phyloP scores from a whole-genome alignment of 768 basidiomycete species.

The Mycena albidolilacea region DNA sequence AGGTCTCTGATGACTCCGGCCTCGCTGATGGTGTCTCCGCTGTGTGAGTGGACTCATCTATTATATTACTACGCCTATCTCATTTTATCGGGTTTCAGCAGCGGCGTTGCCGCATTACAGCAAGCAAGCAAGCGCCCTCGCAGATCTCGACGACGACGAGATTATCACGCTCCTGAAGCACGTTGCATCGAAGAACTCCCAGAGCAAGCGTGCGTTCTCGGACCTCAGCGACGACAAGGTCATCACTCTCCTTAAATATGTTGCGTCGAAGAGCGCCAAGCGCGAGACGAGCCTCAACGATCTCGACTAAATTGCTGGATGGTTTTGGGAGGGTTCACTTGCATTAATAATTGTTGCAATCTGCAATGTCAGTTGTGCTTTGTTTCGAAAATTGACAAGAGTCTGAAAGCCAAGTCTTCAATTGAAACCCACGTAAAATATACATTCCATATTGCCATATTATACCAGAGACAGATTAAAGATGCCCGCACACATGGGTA shows the following conservation, averaged over 20 bases:
- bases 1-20: too few species aligned
- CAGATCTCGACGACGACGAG: conserved; percentile 1
- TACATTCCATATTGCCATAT: neutral
- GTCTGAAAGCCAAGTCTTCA: too few species aligned
- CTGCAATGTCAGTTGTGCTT: neutral
- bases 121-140: neutral
- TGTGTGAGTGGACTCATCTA: too few species aligned
- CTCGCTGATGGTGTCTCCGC: too few species aligned
- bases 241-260: neutral
- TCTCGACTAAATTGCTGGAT: neutral
- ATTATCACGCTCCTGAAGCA: neutral
- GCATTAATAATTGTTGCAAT: neutral
- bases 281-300: neutral
- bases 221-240: neutral
- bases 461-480: neutral
- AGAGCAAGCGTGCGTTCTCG: neutral
- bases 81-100: too few species aligned
- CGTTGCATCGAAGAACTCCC: neutral
- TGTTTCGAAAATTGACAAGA: neutral
- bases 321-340: neutral
- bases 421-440: neutral
- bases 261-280: neutral
- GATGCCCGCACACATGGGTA: conserved; percentile 2
- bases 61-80: too few species aligned
- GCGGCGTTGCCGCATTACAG: neutral